These are phyloP conservation scores for Colletotrichum orchidophilum DNA, from an alignment of 2,329 filamentous ascomycete genomes.

Conservation along the genomic window DNA sequence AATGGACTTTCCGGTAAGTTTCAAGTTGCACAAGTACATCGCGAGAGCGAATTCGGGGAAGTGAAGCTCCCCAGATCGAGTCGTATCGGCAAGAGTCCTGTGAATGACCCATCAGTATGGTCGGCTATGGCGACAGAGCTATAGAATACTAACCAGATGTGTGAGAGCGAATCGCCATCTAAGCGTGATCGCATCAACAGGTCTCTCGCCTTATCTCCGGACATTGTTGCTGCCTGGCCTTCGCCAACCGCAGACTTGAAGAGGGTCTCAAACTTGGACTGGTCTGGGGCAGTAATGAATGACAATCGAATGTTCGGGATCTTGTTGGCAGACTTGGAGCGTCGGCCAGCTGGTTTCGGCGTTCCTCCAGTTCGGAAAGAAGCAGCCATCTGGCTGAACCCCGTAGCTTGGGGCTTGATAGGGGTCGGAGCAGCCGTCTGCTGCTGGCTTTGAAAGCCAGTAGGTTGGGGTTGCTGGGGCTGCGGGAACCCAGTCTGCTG, in stretches of 20 bases:
- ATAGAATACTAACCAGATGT: constrained; percentile 79
- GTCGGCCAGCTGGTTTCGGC: constrained; percentile 54
- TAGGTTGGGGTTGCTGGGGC: constrained; percentile 51
- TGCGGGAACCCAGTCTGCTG: constrained; percentile 57
- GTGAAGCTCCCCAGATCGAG: constrained; percentile 92
- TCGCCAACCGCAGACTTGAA: constrained; percentile 96
- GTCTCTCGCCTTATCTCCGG: constrained; percentile 91
- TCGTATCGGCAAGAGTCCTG: constrained; percentile 93
- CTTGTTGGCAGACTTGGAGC: constrained; percentile 69
- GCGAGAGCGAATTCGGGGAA: constrained; percentile 98
- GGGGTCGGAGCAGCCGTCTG: constrained; percentile 58
- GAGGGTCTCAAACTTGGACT: constrained; percentile 95
- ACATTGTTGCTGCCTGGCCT: constrained; percentile 79
- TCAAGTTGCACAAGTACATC: constrained; percentile 98
- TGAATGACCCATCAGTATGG: constrained; percentile 35
- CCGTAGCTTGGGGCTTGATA: constrained; percentile 73
- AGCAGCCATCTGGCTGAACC: constrained; percentile 73
- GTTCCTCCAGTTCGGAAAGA: constrained; percentile 67
- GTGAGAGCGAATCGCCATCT: constrained; percentile 85
- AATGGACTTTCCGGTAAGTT: constrained; percentile 84
- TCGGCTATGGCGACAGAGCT: neutral
- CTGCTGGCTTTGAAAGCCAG: constrained; percentile 60
- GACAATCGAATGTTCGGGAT: constrained; percentile 95
- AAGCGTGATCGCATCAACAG: constrained; percentile 88
- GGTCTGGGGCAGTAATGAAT: constrained; percentile 94